phyloP scores from a whole-genome alignment of 805 yeast genomes.

The Candida stauntonica region DNA sequence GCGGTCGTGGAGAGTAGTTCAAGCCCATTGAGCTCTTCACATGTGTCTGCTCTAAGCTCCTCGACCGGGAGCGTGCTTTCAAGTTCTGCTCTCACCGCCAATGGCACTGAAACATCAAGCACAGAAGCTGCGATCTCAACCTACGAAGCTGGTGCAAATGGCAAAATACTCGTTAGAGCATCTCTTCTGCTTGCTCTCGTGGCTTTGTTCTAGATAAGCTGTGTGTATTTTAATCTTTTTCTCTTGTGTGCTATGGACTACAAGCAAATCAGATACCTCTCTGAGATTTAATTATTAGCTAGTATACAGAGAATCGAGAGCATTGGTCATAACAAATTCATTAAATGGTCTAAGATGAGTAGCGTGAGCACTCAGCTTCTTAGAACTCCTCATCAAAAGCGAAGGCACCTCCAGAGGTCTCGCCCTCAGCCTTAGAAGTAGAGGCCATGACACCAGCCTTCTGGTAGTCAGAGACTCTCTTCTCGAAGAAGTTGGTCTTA shows the following conservation, averaged over 20 bases:
- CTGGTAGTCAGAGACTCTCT: conserved; percentile 97
- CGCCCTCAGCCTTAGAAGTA: conserved; percentile 40
- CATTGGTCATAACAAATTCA: conserved; percentile 15
- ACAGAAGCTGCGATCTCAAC: not conserved
- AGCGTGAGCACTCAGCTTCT: conserved; percentile 14
- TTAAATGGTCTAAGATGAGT: conserved; percentile 2
- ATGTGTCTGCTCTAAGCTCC: too few species aligned
- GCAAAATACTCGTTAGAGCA: too few species aligned
- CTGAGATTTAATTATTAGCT: conserved; percentile 1
- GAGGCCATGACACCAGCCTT: conserved; percentile 98
- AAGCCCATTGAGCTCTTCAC: too few species aligned
- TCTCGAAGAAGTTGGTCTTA: conserved; percentile 97
- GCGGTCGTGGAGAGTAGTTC: too few species aligned
- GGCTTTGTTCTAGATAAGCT: too few species aligned
- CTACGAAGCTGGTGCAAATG: not conserved
- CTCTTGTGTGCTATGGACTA: too few species aligned
- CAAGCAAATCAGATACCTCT: too few species aligned
- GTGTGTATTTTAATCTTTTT: not conserved
- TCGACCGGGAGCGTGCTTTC: too few species aligned
- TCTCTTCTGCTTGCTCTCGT: too few species aligned
- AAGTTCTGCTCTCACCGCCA: too few species aligned
- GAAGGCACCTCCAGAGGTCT: conserved; percentile 53
- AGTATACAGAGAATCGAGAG: conserved; percentile 10
- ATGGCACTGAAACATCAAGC: too few species aligned
- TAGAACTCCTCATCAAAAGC: conserved; percentile 93